These are phyloP conservation scores for Penstemon barbatus DNA, from an alignment of 257 asterid genomes.

Conservation along the genomic window DNA sequence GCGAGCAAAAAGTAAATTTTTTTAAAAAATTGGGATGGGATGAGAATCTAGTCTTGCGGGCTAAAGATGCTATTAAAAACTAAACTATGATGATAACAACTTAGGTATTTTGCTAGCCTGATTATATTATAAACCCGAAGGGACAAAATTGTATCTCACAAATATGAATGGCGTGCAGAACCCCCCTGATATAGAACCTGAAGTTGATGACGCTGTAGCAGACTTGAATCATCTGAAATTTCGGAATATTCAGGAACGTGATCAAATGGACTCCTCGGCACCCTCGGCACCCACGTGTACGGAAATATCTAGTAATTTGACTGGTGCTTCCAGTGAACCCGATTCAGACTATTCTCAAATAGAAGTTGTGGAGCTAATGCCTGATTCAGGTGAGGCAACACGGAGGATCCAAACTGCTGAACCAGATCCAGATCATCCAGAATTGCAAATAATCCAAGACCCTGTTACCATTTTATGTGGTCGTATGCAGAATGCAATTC, in stretches of 20 bases:
- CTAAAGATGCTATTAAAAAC: no score
- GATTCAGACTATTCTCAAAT: slow-evolving; percentile 31
- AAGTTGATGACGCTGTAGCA: slow-evolving; percentile 36
- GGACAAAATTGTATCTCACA: slow-evolving; percentile 17
- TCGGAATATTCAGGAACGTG: slow-evolving; percentile 20
- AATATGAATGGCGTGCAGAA: slow-evolving; percentile 35
- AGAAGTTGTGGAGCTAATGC: slow-evolving; percentile 34
- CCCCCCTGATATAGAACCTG: slow-evolving; percentile 33
- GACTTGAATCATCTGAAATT: slow-evolving; percentile 5
- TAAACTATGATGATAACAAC: background rate
- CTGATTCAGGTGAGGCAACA: slow-evolving; percentile 34
- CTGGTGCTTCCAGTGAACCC: slow-evolving; percentile 24
- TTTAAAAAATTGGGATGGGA: no score
- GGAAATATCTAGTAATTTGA: slow-evolving; percentile 19
- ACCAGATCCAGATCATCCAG: slow-evolving; percentile 64
- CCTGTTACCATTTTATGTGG: slow-evolving; percentile 62
- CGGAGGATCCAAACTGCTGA: slow-evolving; percentile 29
- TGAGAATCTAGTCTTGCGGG: no score
- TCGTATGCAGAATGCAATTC: slow-evolving; percentile 69
- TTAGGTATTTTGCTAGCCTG: slow-evolving; percentile 18
- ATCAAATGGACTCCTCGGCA: slow-evolving; percentile 16
- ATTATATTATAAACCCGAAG: background rate
- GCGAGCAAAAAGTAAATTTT: no score
- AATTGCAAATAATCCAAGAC: slow-evolving; percentile 76
- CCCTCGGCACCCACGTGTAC: slow-evolving; percentile 2